These are phyloP conservation scores for Pseudogymnoascus sp. DNA, from an alignment of 2,329 filamentous ascomycete genomes.

Conservation along the genomic window DNA sequence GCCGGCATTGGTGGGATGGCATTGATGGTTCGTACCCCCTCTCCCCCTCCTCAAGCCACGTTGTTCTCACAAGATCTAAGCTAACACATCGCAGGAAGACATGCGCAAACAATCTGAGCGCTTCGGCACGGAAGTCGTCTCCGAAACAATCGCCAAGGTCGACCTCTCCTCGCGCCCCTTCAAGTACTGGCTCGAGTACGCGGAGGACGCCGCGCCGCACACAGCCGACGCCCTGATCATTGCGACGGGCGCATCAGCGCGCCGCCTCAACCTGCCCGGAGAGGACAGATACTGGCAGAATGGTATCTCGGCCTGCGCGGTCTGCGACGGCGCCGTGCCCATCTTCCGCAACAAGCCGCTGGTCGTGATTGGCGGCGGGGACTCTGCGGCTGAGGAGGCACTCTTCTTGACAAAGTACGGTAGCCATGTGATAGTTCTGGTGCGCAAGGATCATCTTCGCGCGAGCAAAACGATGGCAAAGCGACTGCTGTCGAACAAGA, in stretches of 20 bases:
- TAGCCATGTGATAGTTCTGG: slow-evolving; percentile 86
- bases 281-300: slow-evolving; percentile 97
- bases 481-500: slow-evolving; percentile 70
- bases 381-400: slow-evolving; percentile 94
- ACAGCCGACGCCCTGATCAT: slow-evolving; percentile 91
- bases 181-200: slow-evolving; percentile 87
- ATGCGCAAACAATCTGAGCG: slow-evolving; percentile 87
- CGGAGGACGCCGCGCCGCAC: slow-evolving; percentile 65
- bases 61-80: not conserved
- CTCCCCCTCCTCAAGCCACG: not conserved
- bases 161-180: slow-evolving; percentile 80
- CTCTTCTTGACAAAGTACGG: slow-evolving; percentile 97
- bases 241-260: slow-evolving; percentile 87
- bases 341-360: slow-evolving; percentile 96
- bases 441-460: slow-evolving; percentile 75
- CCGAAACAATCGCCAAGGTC: slow-evolving; percentile 82
- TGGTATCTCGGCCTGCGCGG: slow-evolving; percentile 90
- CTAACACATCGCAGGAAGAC: slow-evolving; percentile 43
- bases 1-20: slow-evolving; percentile 76
- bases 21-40: slow-evolving; percentile 53
- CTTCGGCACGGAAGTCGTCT: slow-evolving; percentile 88
- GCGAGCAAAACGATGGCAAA: slow-evolving; percentile 90
- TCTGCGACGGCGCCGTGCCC: slow-evolving; percentile 92
- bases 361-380: slow-evolving; percentile 91
- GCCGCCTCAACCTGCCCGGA: slow-evolving; percentile 70